Evolutionary conservation across 2,329 filamentous ascomycete species (phyloP).

Genomic region (Colletotrichum limetticola): DNA sequence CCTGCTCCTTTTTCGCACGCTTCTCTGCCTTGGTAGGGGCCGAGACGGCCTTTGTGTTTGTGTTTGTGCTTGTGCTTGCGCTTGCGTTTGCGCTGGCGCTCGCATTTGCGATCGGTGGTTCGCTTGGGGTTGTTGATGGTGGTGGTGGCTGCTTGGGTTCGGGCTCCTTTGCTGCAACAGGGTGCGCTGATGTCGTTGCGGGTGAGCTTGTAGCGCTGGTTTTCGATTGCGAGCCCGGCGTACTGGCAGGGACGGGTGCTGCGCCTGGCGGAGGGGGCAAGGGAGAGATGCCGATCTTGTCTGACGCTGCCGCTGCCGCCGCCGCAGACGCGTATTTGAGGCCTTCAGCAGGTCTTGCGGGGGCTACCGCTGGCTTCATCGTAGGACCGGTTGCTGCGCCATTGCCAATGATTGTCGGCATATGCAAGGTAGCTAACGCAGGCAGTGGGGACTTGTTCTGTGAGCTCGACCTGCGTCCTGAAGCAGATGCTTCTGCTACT

Average conservation of each 20-base stretch:
- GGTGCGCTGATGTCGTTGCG: constrained; percentile 58
- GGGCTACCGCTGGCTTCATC: constrained; percentile 95
- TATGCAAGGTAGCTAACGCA: constrained; percentile 90
- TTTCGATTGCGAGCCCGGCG: constrained; percentile 62
- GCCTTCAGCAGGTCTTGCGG: constrained; percentile 85
- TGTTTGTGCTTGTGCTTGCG: constrained; percentile 39
- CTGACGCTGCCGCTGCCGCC: constrained; percentile 89
- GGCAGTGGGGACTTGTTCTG: constrained; percentile 95
- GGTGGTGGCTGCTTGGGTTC: constrained; percentile 48
- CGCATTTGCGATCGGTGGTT: constrained; percentile 38
- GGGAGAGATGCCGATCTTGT: constrained; percentile 90
- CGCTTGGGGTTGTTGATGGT: constrained; percentile 40
- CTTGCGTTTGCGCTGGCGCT: constrained; percentile 40
- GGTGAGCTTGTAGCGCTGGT: constrained; percentile 67
- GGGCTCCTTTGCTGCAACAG: constrained; percentile 50
- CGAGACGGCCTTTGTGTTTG: constrained; percentile 41
- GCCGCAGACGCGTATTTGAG: constrained; percentile 98
- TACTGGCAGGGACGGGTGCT: constrained; percentile 49
- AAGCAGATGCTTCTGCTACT: constrained; percentile 62
- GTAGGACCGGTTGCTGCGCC: constrained; percentile 63
- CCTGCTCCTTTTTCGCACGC: constrained; percentile 58
- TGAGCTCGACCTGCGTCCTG: constrained; percentile 79
- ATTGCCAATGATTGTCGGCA: constrained; percentile 72
- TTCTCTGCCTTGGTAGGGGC: constrained; percentile 46
- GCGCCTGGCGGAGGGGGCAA: constrained; percentile 87